Evolutionary conservation across 225 moss, liverwort and hornwort species (phyloP).

Genomic region (Marchantia paleacea): DNA sequence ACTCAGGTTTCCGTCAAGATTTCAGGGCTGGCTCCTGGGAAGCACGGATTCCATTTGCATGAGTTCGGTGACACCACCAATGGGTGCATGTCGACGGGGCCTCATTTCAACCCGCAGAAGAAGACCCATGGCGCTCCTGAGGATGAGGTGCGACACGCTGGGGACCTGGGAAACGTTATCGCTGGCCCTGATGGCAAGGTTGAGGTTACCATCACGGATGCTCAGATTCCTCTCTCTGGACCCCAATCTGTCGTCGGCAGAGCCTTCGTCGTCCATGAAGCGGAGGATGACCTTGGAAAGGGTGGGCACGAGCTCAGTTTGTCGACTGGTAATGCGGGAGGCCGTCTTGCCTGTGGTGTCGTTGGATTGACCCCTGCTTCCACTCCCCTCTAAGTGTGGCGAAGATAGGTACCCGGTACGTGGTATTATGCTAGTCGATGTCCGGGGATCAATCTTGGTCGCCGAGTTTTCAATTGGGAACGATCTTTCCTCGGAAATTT

Average conservation of each 20-base stretch:
- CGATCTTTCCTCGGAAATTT: not conserved
- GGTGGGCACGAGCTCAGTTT: conserved; percentile 83
- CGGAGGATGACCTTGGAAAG: conserved; percentile 74
- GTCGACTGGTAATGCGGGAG: conserved; percentile 77
- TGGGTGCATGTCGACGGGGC: conserved; percentile 70
- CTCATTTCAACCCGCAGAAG: conserved; percentile 64
- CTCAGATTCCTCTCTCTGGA: conserved; percentile 62
- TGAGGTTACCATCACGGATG: conserved; percentile 40
- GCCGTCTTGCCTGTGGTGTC: conserved; percentile 72
- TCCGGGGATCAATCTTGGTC: not conserved
- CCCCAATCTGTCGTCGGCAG: conserved; percentile 65
- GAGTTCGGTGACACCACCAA: conserved; percentile 83
- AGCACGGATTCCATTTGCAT: conserved; percentile 86
- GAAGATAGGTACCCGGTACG: not conserved
- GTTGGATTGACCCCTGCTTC: conserved; percentile 22
- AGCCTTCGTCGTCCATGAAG: conserved; percentile 69
- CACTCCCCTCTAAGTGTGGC: not conserved
- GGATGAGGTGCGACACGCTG: conserved; percentile 61
- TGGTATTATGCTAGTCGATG: no score
- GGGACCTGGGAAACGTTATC: conserved; percentile 75
- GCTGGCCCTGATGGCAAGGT: conserved; percentile 68
- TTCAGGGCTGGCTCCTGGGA: conserved; percentile 64
- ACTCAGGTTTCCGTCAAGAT: conserved; percentile 71
- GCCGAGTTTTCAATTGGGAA: not conserved
- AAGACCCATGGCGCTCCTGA: conserved; percentile 70